These are phyloP conservation scores for Cornus suecica DNA, from an alignment of 148 eudicot species.

Conservation along the genomic window DNA sequence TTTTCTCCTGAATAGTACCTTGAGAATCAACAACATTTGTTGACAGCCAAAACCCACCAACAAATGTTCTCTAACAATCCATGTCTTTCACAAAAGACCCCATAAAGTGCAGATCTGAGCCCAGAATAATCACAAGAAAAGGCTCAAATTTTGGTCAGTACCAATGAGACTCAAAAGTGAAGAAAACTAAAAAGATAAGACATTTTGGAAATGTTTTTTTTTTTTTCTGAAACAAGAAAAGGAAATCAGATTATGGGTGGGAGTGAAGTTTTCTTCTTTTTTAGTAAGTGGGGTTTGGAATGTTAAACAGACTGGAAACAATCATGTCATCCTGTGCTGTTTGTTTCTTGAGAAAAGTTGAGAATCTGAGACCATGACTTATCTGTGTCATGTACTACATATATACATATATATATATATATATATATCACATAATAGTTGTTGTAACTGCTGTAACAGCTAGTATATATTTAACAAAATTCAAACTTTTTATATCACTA, in stretches of 20 bases:
- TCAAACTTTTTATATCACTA: too few species aligned
- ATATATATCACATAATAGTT: background rate
- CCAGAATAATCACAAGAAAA: background rate
- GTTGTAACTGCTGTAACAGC: constrained; percentile 2
- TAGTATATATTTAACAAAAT: background rate
- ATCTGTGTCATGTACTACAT: background rate
- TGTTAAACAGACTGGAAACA: constrained; percentile 2
- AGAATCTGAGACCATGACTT: background rate
- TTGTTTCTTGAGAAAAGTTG: background rate
- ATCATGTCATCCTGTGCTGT: background rate
- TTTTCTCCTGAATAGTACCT: background rate
- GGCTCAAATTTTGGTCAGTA: background rate
- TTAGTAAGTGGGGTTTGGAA: background rate
- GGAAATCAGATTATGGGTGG: background rate
- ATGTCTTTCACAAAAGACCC: background rate
- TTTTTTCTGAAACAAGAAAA: background rate
- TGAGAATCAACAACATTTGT: too few species aligned
- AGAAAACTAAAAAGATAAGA: background rate
- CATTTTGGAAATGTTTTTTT: background rate
- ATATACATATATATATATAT: background rate
- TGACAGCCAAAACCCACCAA: constrained; percentile 1
- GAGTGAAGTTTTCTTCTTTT: background rate
- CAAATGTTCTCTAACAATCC: background rate
- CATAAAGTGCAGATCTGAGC: constrained; percentile 2
- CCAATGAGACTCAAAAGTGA: background rate